A percentile compares a stretch with the other conserved stretches of the same genome.
Conservation (phyloP, 306 rosid species). For the Abrus precatorius region DNA sequence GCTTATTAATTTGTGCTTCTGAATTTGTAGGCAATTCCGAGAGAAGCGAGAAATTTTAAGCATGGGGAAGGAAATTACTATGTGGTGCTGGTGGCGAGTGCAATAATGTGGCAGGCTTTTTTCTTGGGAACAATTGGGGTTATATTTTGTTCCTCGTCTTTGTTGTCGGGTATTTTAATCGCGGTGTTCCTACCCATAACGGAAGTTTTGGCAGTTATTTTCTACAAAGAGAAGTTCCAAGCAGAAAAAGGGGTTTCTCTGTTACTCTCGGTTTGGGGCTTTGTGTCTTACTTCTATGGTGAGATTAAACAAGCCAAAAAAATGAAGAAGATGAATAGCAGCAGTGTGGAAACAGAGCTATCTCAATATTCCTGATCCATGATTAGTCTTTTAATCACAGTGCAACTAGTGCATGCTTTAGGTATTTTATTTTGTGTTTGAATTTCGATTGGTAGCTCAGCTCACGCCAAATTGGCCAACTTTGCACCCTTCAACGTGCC, state of each 20-base stretch:
- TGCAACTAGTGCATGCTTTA: not conserved
- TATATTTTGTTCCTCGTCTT: conserved; percentile 71
- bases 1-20: not conserved
- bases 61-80: conserved; percentile 66
- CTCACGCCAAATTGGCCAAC: no score
- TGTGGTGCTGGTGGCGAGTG: conserved; percentile 56
- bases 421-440: not conserved
- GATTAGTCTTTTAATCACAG: not conserved
- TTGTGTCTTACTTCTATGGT: conserved; percentile 77
- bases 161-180: conserved; percentile 69
- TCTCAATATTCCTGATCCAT: conserved; percentile 32
- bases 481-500: no score
- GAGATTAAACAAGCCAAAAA: conserved; percentile 59
- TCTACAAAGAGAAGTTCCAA: conserved; percentile 68
- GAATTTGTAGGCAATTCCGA: conserved; percentile 63
- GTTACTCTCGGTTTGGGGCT: conserved; percentile 75
- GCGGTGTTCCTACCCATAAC: conserved; percentile 65
- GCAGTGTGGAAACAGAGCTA: not conserved
- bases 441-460: no score
- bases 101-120: conserved; percentile 74
- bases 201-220: conserved; percentile 70
- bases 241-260: conserved; percentile 72
- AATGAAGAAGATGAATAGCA: not conserved
- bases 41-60: conserved; percentile 68
- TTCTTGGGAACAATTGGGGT: conserved; percentile 84